These are phyloP conservation scores for Epichloe aotearoae DNA, from an alignment of 2,329 filamentous ascomycete genomes.

Conservation along the genomic window DNA sequence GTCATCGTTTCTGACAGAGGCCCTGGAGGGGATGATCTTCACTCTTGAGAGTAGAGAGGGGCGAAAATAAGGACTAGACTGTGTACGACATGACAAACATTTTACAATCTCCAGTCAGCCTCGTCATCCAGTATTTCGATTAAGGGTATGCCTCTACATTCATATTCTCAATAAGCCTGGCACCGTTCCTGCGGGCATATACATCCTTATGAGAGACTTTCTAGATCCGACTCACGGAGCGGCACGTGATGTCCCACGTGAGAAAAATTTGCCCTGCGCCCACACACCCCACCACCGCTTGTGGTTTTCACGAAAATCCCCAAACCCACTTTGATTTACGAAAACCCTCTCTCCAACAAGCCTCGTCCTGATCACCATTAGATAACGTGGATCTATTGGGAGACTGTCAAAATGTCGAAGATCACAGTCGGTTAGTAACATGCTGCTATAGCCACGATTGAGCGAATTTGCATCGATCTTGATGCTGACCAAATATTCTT, in stretches of 20 bases:
- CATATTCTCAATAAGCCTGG: neutral
- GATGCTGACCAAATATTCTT: conserved; percentile 17
- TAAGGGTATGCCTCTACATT: neutral
- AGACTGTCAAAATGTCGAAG: conserved; percentile 82
- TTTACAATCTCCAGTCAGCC: neutral
- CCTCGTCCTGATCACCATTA: conserved; percentile 52
- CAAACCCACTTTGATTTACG: conserved; percentile 4
- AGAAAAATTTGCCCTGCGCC: conserved; percentile 22
- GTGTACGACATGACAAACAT: conserved; percentile 1
- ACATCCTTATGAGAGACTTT: neutral
- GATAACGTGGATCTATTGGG: conserved; percentile 59
- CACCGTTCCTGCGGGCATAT: neutral
- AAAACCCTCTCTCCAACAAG: conserved; percentile 12
- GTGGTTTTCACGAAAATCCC: conserved; percentile 10
- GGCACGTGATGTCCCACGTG: conserved; percentile 22
- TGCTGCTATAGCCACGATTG: neutral
- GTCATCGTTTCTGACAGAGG: conserved; percentile 8
- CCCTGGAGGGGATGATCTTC: neutral
- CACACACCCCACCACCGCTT: conserved; percentile 13
- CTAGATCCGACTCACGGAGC: neutral
- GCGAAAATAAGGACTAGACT: neutral
- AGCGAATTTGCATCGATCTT: neutral
- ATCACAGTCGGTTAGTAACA: conserved; percentile 55
- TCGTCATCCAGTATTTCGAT: neutral
- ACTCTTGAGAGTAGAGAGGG: neutral